phyloP scores from a whole-genome alignment of 306 rosid species.

The Cyclanthera cordifolia region DNA sequence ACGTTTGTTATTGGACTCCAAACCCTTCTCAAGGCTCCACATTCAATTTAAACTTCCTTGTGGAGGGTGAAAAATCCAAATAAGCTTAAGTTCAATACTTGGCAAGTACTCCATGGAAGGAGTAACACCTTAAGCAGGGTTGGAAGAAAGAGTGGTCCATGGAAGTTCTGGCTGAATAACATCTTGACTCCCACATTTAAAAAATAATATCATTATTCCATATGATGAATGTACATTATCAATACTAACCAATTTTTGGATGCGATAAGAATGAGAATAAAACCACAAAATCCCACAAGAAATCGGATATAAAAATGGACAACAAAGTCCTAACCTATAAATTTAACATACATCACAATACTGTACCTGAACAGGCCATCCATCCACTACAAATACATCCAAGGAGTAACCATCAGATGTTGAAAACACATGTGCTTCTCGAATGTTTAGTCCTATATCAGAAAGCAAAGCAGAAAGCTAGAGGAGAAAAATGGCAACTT shows the following conservation, averaged over 20 bases:
- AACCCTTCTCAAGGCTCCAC: too few relatives aligned
- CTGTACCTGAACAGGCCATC: slow-evolving; percentile 54
- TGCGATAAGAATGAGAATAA: not conserved
- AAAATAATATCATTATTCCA: too few relatives aligned
- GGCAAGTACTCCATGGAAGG: too few relatives aligned
- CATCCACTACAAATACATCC: slow-evolving; percentile 54
- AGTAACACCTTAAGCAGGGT: too few relatives aligned
- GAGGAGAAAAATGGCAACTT: slow-evolving; percentile 18
- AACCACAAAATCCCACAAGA: not conserved
- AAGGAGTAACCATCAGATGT: slow-evolving; percentile 52
- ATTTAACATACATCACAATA: not conserved
- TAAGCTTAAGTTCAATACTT: too few relatives aligned
- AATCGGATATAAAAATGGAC: not conserved
- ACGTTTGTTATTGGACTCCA: too few relatives aligned
- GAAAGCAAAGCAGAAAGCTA: slow-evolving; percentile 56
- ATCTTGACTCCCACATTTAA: too few relatives aligned
- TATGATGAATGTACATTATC: not conserved
- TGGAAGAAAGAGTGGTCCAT: too few relatives aligned
- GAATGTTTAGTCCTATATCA: slow-evolving; percentile 54
- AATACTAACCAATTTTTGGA: not conserved
- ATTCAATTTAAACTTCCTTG: too few relatives aligned
- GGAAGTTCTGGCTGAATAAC: too few relatives aligned
- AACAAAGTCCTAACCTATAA: not conserved
- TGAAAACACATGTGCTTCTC: slow-evolving; percentile 58
- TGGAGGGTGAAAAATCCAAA: too few relatives aligned